A percentile compares a stretch with the other conserved stretches of the same genome.
These are phyloP conservation scores for Hibiscus mutabilis DNA, from an alignment of 345 rosid species.

Conservation along the genomic window DNA sequence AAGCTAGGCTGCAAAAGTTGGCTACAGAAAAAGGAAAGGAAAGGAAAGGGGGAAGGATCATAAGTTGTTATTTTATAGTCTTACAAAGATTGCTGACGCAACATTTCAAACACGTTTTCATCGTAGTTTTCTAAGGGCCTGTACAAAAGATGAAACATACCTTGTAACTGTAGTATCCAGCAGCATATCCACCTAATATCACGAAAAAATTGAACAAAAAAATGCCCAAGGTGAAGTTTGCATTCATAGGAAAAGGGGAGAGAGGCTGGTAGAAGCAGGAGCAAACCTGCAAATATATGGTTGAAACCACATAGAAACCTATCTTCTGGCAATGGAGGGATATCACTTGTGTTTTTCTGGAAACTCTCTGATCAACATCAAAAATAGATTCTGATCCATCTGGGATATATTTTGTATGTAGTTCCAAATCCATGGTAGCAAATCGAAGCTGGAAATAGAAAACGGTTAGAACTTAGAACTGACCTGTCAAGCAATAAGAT, in stretches of 20 bases:
- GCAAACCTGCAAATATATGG: constrained; percentile 79
- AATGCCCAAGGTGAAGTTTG: not conserved
- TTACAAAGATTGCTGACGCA: no score
- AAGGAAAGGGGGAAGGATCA: not conserved
- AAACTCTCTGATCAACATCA: constrained; percentile 70
- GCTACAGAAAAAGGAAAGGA: not conserved
- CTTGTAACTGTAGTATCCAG: constrained; percentile 98
- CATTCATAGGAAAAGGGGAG: not conserved
- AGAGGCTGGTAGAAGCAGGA: not conserved
- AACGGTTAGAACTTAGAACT: constrained; percentile 2
- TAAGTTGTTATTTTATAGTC: not conserved
- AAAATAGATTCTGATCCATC: constrained; percentile 67
- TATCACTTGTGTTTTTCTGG: constrained; percentile 56
- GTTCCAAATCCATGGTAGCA: constrained; percentile 68
- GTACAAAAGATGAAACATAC: constrained; percentile 22
- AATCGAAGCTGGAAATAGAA: constrained; percentile 44
- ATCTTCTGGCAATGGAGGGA: constrained; percentile 81
- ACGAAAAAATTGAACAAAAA: constrained; percentile 12
- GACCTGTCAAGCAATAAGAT: not conserved
- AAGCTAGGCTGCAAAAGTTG: not conserved
- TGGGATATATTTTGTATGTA: constrained; percentile 62
- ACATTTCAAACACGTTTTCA: not conserved
- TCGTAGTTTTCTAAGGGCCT: not conserved
- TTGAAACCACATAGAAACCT: constrained; percentile 75
- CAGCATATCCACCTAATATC: constrained; percentile 76